These are phyloP conservation scores for Ceratopteris richardii DNA, from an alignment of 75 land plant genomes.

Conservation along the genomic window DNA sequence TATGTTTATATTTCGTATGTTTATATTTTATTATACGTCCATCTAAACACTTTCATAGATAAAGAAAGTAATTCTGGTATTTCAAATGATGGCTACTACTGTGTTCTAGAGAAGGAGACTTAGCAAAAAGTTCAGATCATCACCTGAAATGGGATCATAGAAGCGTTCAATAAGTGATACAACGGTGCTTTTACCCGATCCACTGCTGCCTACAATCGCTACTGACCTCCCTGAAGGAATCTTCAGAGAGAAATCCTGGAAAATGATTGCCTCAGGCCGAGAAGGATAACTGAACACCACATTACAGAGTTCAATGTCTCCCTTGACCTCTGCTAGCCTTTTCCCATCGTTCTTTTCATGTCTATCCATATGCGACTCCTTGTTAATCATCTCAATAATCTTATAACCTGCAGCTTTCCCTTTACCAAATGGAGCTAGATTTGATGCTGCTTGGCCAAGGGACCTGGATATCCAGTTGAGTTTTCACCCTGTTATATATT, in stretches of 20 bases:
- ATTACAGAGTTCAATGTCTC: conserved; percentile 22
- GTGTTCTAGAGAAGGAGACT: no score
- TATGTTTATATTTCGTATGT: no score
- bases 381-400: conserved; percentile 73
- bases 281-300: conserved; percentile 26
- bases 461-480: conserved; percentile 40
- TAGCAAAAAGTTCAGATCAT: no score
- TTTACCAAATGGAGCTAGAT: conserved; percentile 77
- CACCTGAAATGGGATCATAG: conserved; percentile 25
- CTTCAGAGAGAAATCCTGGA: conserved; percentile 18
- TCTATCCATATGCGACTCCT: conserved; percentile 50
- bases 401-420: conserved; percentile 87
- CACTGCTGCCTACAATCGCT: conserved; percentile 24
- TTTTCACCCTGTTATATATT: neutral
- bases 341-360: conserved; percentile 51
- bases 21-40: no score
- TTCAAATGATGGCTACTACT: no score
- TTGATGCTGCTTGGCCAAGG: conserved; percentile 80
- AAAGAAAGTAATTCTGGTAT: no score
- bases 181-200: conserved; percentile 26
- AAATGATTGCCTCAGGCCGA: conserved; percentile 15
- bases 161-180: conserved; percentile 25
- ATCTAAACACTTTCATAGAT: no score
- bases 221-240: conserved; percentile 16
- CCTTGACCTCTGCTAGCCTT: conserved; percentile 15